phyloP scores from a whole-genome alignment of 2,329 filamentous ascomycete genomes.

The Reticulascus tulasneorum region DNA sequence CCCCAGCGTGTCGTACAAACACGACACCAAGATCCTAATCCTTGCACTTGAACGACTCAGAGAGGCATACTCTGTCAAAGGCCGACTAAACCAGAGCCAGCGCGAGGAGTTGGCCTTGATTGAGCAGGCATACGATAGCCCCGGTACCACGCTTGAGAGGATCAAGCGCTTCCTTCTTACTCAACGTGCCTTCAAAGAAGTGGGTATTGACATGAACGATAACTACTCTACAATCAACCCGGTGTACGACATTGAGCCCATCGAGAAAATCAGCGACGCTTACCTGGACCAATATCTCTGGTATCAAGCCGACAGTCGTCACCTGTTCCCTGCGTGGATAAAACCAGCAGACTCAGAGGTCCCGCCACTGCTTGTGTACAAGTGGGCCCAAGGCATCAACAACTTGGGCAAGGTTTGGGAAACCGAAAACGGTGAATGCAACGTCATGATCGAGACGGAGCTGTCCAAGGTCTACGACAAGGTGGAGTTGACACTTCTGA shows the following conservation, averaged over 20 bases:
- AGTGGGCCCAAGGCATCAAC: constrained; percentile 99
- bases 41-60: constrained; percentile 87
- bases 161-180: constrained; percentile 98
- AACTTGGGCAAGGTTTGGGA: constrained; percentile 96
- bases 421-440: constrained; percentile 88
- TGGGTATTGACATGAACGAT: constrained; percentile 99
- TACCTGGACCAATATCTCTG: constrained; percentile 98
- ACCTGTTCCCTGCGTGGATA: constrained; percentile 97
- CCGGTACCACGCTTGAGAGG: constrained; percentile 88
- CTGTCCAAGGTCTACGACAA: constrained; percentile 99
- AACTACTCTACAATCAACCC: constrained; percentile 99
- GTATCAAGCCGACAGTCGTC: constrained; percentile 97
- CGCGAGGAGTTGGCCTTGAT: constrained; percentile 95
- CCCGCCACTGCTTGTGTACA: constrained; percentile 89
- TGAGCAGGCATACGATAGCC: constrained; percentile 96
- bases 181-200: constrained; percentile 97
- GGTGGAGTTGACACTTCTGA: constrained; percentile 93
- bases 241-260: constrained; percentile 97
- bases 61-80: constrained; percentile 97
- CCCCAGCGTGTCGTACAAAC: constrained; percentile 98
- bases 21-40: constrained; percentile 98
- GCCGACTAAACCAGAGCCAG: constrained; percentile 92
- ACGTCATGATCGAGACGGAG: constrained; percentile 97
- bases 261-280: constrained; percentile 98
- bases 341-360: constrained; percentile 98